Percentiles rank a stretch among this genome's conserved stretches.
Evolutionary conservation across 768 basidiomycete species (phyloP).

Genomic region (Calocybe gangraenosa): DNA sequence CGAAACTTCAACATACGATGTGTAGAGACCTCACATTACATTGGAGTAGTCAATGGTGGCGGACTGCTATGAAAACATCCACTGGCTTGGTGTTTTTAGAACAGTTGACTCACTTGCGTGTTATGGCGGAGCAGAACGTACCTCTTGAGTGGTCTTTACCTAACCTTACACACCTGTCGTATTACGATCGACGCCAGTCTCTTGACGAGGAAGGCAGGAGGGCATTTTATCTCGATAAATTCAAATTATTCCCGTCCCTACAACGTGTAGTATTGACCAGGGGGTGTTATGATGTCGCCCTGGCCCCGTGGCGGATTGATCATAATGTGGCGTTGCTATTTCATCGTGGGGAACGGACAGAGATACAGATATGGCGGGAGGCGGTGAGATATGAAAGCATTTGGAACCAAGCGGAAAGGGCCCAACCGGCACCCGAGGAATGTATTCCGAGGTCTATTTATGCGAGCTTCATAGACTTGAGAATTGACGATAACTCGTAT

Average conservation of each 20-base stretch:
- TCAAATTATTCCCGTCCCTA: conserved; percentile 22
- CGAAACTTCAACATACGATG: conserved; percentile 22
- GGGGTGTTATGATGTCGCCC: conserved; percentile 18
- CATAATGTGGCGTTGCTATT: conserved; percentile 22
- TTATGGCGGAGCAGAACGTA: conserved; percentile 25
- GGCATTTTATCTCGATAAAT: conserved; percentile 19
- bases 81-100: conserved; percentile 24
- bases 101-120: conserved; percentile 29
- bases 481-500: too few relatives aligned
- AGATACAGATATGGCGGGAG: conserved; percentile 34
- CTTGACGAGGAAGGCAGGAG: conserved; percentile 14
- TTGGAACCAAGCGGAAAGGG: conserved; percentile 24
- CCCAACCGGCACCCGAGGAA: conserved; percentile 8
- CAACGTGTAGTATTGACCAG: conserved; percentile 28
- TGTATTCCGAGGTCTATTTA: too few relatives aligned
- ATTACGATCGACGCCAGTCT: conserved; percentile 12
- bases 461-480: too few relatives aligned
- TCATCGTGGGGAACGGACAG: conserved; percentile 25
- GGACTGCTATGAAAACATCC: conserved; percentile 19
- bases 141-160: conserved; percentile 19
- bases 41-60: conserved; percentile 19
- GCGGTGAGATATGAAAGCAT: conserved; percentile 24
- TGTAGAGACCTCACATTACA: conserved; percentile 30
- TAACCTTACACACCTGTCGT: conserved; percentile 29
- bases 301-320: conserved; percentile 18